A percentile compares a stretch with the other conserved stretches of the same genome.
Evolutionary conservation across 345 rosid genomes (phyloP).

Genomic region (Citrus mangshanensis): DNA sequence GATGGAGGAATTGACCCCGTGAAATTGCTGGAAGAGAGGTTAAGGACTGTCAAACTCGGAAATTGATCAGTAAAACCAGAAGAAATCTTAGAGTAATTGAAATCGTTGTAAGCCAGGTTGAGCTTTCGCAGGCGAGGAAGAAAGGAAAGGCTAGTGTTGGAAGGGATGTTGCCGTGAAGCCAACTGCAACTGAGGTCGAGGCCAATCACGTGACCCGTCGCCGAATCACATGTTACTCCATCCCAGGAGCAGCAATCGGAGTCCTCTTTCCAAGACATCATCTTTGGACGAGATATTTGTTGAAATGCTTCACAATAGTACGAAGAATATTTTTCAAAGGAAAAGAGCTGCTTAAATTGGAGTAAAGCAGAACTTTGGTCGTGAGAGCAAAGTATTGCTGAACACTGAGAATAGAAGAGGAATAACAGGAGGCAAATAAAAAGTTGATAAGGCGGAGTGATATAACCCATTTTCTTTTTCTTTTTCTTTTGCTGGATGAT

Average conservation of each 20-base stretch:
- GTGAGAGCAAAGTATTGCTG: no score
- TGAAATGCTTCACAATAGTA: fast-evolving
- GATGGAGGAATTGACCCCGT: background rate
- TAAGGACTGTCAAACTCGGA: background rate
- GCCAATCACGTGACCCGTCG: constrained; percentile 22
- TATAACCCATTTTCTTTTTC: no score
- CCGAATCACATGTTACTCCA: constrained; percentile 23
- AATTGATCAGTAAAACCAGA: constrained; percentile 6
- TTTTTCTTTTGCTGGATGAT: no score
- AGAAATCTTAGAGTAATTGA: background rate
- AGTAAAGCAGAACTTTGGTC: no score
- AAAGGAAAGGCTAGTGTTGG: constrained; percentile 17
- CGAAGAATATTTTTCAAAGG: no score
- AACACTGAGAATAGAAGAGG: no score
- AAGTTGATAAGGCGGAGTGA: no score
- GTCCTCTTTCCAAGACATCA: background rate
- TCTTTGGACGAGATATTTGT: background rate
- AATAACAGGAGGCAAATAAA: no score
- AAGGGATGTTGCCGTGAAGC: constrained; percentile 8
- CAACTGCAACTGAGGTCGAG: constrained; percentile 12
- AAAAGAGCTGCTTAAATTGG: no score
- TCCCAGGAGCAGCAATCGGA: background rate
- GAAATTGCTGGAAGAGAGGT: background rate
- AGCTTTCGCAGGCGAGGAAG: constrained; percentile 21
- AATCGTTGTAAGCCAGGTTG: constrained; percentile 26